Base-by-base conservation (phyloP, 2,329 filamentous ascomycete species). In the Stagonosporopsis rhizophila region DNA sequence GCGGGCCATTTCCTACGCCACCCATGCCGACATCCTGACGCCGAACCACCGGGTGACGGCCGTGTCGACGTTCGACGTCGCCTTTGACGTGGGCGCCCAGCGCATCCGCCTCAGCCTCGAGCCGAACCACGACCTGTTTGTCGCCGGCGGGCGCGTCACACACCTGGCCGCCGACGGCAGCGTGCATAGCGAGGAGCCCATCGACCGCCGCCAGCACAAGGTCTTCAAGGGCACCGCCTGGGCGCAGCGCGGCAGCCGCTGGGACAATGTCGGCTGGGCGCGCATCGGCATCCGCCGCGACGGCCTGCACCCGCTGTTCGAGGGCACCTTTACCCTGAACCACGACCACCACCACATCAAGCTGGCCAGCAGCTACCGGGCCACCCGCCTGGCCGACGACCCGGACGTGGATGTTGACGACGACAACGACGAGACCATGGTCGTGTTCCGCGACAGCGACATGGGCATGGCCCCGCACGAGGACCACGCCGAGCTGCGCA, bases 391-490 rank as follows among this genome's bases (percentile, higher is more conserved):
- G 70, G 86, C 91, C 59, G 74, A 79, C 40, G 95, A 99, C 73
- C 91, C 92, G 2, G 79, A 83, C 23, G 74, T 91, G 7, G 78
- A 83, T 28, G 72, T 81, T 27, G 76, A 79, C 41, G 81, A 79
- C 4, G 76, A 79, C 41, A 81, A 79, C 4, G 84, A 87, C 28
- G 90, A 96, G 59, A 89, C 86, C 71, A 95, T 99, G 93, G 83
- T 97, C 32, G 84, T 97, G 1, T 98, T 91, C 83, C 86, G 93
- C 62, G 93, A 98, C 72, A 96, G 92, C 25, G 95, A 99, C 74
- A 86, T 97, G 69, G 61, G 60, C 44, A 65, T 68, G 38, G 67
- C 74, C 17, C 67, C 72, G 56, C 71, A 68, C 59, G 70, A 70
- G n/a, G 75, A 78, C 34, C 83, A 84, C 51, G 77, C 80, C 20